Evolutionary conservation across 768 basidiomycete species (phyloP).

Genomic region (Holtermanniella nyarrowii): DNA sequence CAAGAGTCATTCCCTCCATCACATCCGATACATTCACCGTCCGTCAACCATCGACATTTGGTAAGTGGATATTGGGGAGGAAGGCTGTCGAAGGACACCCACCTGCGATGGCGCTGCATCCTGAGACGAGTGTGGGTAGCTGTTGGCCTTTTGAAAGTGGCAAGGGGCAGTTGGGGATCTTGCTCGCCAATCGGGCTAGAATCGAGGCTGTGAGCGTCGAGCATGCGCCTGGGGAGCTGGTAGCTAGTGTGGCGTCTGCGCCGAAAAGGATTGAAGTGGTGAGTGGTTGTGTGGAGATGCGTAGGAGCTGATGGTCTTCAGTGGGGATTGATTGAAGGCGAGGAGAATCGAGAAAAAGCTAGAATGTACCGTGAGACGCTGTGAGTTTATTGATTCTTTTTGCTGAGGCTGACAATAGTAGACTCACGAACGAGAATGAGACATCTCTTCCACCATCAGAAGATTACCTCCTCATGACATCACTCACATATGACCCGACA

Average conservation of each 20-base stretch:
- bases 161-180: conserved; percentile 71
- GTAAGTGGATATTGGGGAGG: conserved; percentile 44
- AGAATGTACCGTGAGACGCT: conserved; percentile 6
- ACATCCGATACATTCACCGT: conserved; percentile 72
- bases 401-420: too few relatives aligned
- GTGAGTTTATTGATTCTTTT: conserved; percentile 8
- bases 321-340: conserved; percentile 78
- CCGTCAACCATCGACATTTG: conserved; percentile 45
- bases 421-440: background rate
- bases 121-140: conserved; percentile 67
- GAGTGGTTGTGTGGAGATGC: conserved; percentile 8
- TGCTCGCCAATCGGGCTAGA: conserved; percentile 54
- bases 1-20: conserved; percentile 64
- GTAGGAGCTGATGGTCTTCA: too few relatives aligned
- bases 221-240: conserved; percentile 72
- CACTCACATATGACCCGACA: conserved; percentile 55
- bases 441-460: conserved; percentile 3
- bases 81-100: conserved; percentile 54
- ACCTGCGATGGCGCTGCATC: conserved; percentile 78
- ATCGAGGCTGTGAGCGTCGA: conserved; percentile 69
- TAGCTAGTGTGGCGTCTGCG: conserved; percentile 67
- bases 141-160: conserved; percentile 88
- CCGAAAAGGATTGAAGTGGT: conserved; percentile 73
- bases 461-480: conserved; percentile 52
- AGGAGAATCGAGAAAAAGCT: conserved; percentile 57